Evolutionary conservation across 768 basidiomycete genomes (phyloP).

Genomic region (Mycena haematopus): DNA sequence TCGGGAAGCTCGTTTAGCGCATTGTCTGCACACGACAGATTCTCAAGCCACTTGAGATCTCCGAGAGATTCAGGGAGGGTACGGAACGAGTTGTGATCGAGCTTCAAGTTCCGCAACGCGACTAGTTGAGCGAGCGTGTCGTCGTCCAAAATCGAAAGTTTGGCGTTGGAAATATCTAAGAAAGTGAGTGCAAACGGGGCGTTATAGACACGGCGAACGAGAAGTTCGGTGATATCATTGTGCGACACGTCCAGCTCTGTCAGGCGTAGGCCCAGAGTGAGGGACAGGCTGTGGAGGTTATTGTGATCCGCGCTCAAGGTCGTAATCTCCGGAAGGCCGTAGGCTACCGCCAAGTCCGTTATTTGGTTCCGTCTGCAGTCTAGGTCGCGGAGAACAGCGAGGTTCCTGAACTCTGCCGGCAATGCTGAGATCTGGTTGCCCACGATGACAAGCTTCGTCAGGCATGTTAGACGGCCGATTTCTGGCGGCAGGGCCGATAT

Average conservation of each 20-base stretch:
- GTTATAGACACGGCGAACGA: slow-evolving; percentile 51
- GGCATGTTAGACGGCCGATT: slow-evolving; percentile 68
- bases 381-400: slow-evolving; percentile 70
- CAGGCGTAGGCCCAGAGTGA: slow-evolving; percentile 73
- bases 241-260: slow-evolving; percentile 75
- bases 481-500: slow-evolving; percentile 81
- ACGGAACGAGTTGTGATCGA: slow-evolving; percentile 89
- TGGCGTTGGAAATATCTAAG: slow-evolving; percentile 87
- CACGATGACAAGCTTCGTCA: slow-evolving; percentile 78
- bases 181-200: slow-evolving; percentile 66
- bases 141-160: slow-evolving; percentile 84
- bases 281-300: slow-evolving; percentile 76
- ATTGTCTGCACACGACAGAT: slow-evolving; percentile 89
- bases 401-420: slow-evolving; percentile 60
- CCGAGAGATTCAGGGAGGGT: slow-evolving; percentile 85
- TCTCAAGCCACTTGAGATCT: slow-evolving; percentile 70
- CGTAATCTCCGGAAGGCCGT: slow-evolving; percentile 71
- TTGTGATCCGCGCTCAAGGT: slow-evolving; percentile 84
- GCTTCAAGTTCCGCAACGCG: slow-evolving; percentile 70
- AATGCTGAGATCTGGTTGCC: slow-evolving; percentile 81
- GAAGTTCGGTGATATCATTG: slow-evolving; percentile 88
- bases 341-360: slow-evolving; percentile 72
- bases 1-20: slow-evolving; percentile 78
- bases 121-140: slow-evolving; percentile 72
- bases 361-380: slow-evolving; percentile 91